phyloP scores from a whole-genome alignment of 108 stramenopile species.

The Pelagomonas calceolata region DNA sequence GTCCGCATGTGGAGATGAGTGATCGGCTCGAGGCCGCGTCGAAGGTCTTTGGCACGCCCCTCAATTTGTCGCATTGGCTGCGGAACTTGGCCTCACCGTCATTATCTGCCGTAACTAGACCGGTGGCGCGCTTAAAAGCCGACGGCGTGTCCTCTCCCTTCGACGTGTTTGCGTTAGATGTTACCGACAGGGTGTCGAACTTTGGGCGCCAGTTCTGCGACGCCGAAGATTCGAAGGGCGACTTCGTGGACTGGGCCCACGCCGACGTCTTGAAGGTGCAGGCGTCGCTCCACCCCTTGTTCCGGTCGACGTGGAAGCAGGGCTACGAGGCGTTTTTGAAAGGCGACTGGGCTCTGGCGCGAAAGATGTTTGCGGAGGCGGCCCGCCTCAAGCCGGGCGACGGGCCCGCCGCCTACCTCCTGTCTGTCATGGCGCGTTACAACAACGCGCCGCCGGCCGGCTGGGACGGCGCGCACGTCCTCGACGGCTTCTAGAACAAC shows the following conservation, averaged over 20 bases:
- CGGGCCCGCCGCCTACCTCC: slow-evolving; percentile 11
- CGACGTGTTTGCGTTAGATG: slow-evolving; percentile 34
- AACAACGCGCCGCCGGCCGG: neutral
- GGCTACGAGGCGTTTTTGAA: slow-evolving; percentile 3
- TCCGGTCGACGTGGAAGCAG: slow-evolving; percentile 1
- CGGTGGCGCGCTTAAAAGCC: slow-evolving; percentile 28
- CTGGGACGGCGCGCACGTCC: slow-evolving; percentile 1
- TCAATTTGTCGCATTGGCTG: slow-evolving; percentile 78
- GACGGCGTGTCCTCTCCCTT: slow-evolving; percentile 31
- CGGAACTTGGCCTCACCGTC: slow-evolving; percentile 42
- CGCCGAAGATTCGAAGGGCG: neutral
- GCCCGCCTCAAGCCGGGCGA: slow-evolving; percentile 5
- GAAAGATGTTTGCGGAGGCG: neutral
- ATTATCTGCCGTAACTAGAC: slow-evolving; percentile 14
- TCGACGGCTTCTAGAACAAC: neutral
- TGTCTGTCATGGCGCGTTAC: slow-evolving; percentile 8
- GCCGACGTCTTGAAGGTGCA: neutral
- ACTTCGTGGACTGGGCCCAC: too few relatives aligned
- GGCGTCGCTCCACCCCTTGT: slow-evolving; percentile 5
- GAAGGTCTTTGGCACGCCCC: slow-evolving; percentile 64
- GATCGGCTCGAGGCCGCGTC: slow-evolving; percentile 79
- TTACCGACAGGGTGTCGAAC: slow-evolving; percentile 1
- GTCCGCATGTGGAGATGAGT: slow-evolving; percentile 70
- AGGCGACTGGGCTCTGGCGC: slow-evolving; percentile 9
- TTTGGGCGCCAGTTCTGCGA: slow-evolving; percentile 13